Evolutionary conservation across 345 rosid genomes (phyloP).

Genomic region (rapeseed (Brassica napus)): DNA sequence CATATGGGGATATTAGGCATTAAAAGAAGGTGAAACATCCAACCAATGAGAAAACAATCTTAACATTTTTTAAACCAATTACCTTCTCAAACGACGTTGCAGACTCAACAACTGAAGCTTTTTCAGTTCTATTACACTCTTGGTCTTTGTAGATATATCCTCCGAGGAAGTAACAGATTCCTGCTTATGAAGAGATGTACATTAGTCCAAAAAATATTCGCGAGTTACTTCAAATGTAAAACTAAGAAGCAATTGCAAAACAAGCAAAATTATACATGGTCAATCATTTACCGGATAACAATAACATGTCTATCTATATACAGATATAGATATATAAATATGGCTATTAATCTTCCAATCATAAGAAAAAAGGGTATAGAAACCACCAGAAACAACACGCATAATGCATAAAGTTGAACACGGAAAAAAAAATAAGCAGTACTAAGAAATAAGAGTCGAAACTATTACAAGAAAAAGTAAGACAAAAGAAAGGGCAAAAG

Average conservation of each 20-base stretch:
- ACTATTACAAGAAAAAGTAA: slow-evolving; percentile 8
- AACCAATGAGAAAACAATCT: background rate
- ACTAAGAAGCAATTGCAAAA: slow-evolving; percentile 5
- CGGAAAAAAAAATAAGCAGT: background rate
- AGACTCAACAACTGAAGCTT: slow-evolving; percentile 79
- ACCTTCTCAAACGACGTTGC: slow-evolving; percentile 84
- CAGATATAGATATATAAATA: background rate
- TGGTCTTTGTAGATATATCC: slow-evolving; percentile 84
- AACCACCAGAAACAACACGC: slow-evolving; percentile 12
- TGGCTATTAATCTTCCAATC: background rate
- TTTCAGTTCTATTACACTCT: slow-evolving; percentile 87
- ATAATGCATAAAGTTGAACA: slow-evolving; percentile 10
- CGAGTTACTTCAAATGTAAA: slow-evolving; percentile 5
- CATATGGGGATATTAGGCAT: background rate
- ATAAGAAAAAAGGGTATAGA: background rate
- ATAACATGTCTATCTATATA: background rate
- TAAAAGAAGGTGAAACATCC: background rate
- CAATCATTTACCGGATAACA: background rate
- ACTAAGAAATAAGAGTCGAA: background rate
- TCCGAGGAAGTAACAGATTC: slow-evolving; percentile 76
- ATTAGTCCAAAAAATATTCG: background rate
- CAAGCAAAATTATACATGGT: background rate
- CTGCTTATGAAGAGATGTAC: slow-evolving; percentile 40
- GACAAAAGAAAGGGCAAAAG: slow-evolving; percentile 13
- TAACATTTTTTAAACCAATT: background rate